These are phyloP conservation scores for Vitellaria paradoxa DNA, from an alignment of 179 eudicot species.

Conservation along the genomic window DNA sequence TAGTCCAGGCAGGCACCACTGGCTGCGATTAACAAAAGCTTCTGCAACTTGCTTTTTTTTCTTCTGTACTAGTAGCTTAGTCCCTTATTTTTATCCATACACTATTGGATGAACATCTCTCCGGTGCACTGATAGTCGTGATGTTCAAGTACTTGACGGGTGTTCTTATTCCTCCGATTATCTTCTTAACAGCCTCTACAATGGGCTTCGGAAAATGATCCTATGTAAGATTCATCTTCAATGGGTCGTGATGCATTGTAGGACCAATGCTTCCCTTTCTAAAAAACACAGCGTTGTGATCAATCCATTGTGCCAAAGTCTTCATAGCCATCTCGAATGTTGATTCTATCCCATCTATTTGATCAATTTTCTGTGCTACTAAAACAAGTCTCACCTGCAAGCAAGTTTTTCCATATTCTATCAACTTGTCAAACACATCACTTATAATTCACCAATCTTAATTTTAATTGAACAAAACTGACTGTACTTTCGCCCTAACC, in stretches of 20 bases:
- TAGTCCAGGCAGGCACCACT: slow-evolving; percentile 60
- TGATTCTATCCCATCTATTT: no score
- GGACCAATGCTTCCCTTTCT: slow-evolving; percentile 42
- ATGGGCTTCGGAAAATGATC: slow-evolving; percentile 25
- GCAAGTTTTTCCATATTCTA: no score
- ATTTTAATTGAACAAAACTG: no score
- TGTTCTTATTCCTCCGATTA: slow-evolving; percentile 38
- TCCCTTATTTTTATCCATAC: slow-evolving; percentile 25
- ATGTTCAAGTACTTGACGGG: slow-evolving; percentile 42
- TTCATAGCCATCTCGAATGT: no score
- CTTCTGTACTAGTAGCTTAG: not conserved
- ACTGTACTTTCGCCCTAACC: no score
- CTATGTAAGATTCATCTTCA: slow-evolving; percentile 28
- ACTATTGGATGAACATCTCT: slow-evolving; percentile 48
- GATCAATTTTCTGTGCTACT: no score
- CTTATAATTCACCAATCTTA: no score
- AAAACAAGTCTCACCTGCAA: no score
- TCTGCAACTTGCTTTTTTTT: not conserved
- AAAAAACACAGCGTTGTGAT: slow-evolving; percentile 38
- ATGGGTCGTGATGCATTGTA: slow-evolving; percentile 43
- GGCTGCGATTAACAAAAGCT: slow-evolving; percentile 42
- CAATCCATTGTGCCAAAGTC: no score
- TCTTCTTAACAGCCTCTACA: slow-evolving; percentile 27
- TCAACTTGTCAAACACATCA: no score
- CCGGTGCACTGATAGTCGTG: slow-evolving; percentile 44